These are phyloP conservation scores for Cyclotella atomus DNA, from an alignment of 108 stramenopile genomes.

Conservation along the genomic window DNA sequence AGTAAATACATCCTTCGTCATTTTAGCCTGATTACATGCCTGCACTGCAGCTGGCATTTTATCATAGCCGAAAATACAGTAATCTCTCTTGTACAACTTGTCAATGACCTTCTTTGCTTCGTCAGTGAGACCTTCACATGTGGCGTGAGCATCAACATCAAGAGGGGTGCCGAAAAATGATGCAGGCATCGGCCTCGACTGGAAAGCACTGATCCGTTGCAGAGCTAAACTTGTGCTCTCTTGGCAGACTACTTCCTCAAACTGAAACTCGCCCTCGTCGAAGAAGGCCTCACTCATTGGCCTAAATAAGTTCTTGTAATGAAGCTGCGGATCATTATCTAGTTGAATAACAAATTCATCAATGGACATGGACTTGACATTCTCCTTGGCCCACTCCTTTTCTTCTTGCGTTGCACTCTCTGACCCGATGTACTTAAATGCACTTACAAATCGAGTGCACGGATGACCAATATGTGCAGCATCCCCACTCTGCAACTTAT, in stretches of 20 bases:
- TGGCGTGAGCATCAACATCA: background rate
- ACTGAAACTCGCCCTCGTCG: background rate
- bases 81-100: slow-evolving; percentile 1
- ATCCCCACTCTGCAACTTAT: background rate
- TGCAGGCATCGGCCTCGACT: background rate
- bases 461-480: slow-evolving; percentile 6
- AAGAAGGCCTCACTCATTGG: slow-evolving; percentile 2
- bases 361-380: background rate
- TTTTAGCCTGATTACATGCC: background rate
- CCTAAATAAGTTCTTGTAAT: background rate
- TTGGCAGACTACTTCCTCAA: background rate
- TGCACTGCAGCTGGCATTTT: background rate
- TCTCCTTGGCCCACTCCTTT: background rate
- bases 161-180: background rate
- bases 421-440: background rate
- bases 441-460: slow-evolving; percentile 1
- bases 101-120: background rate
- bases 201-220: background rate
- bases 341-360: background rate
- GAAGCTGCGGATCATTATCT: background rate
- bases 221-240: background rate
- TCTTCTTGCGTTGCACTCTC: background rate
- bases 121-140: background rate
- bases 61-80: slow-evolving; percentile 1
- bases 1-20: background rate